These are phyloP conservation scores for Ogataea sp. DNA, from an alignment of 805 yeast genomes.

Conservation along the genomic window DNA sequence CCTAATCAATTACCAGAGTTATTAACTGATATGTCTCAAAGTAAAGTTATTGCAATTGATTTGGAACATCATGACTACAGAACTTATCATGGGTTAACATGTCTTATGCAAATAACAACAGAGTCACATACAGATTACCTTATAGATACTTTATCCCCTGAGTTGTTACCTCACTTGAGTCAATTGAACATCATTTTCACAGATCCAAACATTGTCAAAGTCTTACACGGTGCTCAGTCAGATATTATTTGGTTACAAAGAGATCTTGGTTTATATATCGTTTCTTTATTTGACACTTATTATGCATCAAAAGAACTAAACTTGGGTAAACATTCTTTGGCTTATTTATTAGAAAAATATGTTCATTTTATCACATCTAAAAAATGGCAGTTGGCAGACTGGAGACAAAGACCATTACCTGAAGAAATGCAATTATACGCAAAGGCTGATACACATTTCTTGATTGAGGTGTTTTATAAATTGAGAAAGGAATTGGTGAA, in stretches of 20 bases:
- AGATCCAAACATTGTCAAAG: constrained; percentile 74
- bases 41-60: constrained; percentile 79
- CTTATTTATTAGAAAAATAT: constrained; percentile 70
- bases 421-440: constrained; percentile 78
- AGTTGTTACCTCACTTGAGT: constrained; percentile 60
- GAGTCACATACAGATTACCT: constrained; percentile 60
- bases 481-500: constrained; percentile 56
- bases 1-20: constrained; percentile 42
- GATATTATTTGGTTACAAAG: constrained; percentile 96
- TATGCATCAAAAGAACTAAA: constrained; percentile 81
- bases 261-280: constrained; percentile 87
- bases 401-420: constrained; percentile 86
- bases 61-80: constrained; percentile 93
- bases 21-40: constrained; percentile 41
- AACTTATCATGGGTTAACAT: constrained; percentile 83
- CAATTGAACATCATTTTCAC: constrained; percentile 69
- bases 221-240: constrained; percentile 95
- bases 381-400: constrained; percentile 92
- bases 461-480: constrained; percentile 71
- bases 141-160: constrained; percentile 65
- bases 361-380: constrained; percentile 86
- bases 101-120: constrained; percentile 86
- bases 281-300: constrained; percentile 84
- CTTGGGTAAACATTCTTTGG: constrained; percentile 75
- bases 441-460: constrained; percentile 89